These are phyloP conservation scores for Mucor plumbeus DNA, from an alignment of 371 early-diverging fungal species.

Conservation along the genomic window DNA sequence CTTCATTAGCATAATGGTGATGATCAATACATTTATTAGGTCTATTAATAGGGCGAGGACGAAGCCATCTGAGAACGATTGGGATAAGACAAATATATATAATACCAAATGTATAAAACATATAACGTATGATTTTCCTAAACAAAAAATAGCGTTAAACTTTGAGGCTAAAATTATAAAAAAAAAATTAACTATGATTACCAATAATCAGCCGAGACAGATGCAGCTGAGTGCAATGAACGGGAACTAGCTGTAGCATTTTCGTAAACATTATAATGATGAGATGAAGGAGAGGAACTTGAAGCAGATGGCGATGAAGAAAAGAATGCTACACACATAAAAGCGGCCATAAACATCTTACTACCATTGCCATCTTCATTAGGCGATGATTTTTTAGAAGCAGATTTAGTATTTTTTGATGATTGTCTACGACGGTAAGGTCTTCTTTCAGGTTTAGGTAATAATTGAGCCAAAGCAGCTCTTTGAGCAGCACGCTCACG, in stretches of 20 bases:
- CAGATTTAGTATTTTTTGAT: slow-evolving; percentile 5
- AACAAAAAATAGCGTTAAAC: slow-evolving; percentile 2
- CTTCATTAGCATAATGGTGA: slow-evolving; percentile 41
- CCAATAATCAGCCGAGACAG: slow-evolving; percentile 17
- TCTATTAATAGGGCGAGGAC: slow-evolving; percentile 25
- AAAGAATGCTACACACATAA: slow-evolving; percentile 48
- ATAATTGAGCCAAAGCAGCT: slow-evolving; percentile 33
- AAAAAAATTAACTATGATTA: not conserved
- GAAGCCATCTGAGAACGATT: slow-evolving; percentile 31
- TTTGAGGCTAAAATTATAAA: not conserved
- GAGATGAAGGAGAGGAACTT: not conserved
- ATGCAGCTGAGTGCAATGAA: slow-evolving; percentile 1
- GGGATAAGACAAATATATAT: slow-evolving; percentile 36
- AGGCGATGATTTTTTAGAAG: slow-evolving; percentile 7
- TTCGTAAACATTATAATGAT: slow-evolving; percentile 12
- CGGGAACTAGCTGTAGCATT: not conserved
- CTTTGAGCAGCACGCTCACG: slow-evolving; percentile 39
- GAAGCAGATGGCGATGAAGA: slow-evolving; percentile 33
- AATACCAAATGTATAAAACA: slow-evolving; percentile 32
- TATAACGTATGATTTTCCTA: slow-evolving; percentile 28
- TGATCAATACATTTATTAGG: slow-evolving; percentile 27
- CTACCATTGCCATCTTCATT: slow-evolving; percentile 13
- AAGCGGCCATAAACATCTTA: slow-evolving; percentile 49
- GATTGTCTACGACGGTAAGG: slow-evolving; percentile 33
- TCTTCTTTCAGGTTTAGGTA: slow-evolving; percentile 34